These are phyloP conservation scores for Piloderma croceum DNA, from an alignment of 768 basidiomycete genomes.

Conservation along the genomic window DNA sequence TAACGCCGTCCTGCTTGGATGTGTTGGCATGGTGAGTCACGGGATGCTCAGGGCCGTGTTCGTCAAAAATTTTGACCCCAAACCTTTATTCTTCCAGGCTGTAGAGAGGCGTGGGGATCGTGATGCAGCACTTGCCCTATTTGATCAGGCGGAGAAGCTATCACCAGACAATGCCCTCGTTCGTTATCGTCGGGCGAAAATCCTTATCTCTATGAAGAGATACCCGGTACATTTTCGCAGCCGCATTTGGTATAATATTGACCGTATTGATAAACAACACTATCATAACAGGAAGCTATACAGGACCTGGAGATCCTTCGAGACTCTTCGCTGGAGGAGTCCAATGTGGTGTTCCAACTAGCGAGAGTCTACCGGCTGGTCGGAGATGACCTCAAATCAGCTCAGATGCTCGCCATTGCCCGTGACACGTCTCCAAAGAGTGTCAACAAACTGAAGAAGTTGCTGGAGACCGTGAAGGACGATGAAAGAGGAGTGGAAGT, in stretches of 20 bases:
- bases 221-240: conserved; percentile 61
- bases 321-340: conserved; percentile 86
- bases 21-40: conserved; percentile 86
- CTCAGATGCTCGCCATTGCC: conserved; percentile 81
- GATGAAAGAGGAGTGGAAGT: conserved; percentile 41
- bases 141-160: conserved; percentile 73
- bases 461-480: conserved; percentile 66
- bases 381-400: conserved; percentile 74
- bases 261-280: background rate
- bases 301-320: conserved; percentile 75
- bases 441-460: conserved; percentile 72
- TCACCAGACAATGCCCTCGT: conserved; percentile 89
- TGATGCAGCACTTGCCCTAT: conserved; percentile 69
- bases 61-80: conserved; percentile 3
- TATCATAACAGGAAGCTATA: conserved; percentile 71
- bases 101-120: conserved; percentile 81
- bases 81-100: conserved; percentile 47
- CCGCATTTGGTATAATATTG: conserved; percentile 8
- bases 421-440: conserved; percentile 94
- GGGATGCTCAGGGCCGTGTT: conserved; percentile 6
- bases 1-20: conserved; percentile 93
- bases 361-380: conserved; percentile 85
- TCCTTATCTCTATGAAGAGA: conserved; percentile 77
- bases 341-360: conserved; percentile 94
- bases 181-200: conserved; percentile 89